Percentiles rank a stretch among this genome's conserved stretches.
phyloP scores from a whole-genome alignment of 306 rosid species.

The Aeschynomene evenia region DNA sequence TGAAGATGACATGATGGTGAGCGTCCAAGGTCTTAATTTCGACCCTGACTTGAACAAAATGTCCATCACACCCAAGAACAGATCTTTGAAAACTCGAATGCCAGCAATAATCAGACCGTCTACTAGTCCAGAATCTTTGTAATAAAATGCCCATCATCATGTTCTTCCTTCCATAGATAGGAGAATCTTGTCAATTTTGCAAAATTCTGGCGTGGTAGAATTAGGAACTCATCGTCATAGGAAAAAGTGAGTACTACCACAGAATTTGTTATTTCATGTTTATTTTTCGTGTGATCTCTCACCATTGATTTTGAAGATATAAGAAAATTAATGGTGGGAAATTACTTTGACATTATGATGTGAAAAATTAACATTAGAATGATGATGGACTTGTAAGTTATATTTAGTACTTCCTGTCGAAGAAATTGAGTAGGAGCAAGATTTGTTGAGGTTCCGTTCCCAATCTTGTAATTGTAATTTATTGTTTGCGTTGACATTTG shows the following conservation, averaged over 20 bases:
- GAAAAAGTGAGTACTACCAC: neutral
- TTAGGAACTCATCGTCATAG: neutral
- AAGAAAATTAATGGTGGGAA: too few species aligned
- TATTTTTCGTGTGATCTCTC: neutral
- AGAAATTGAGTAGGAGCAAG: too few species aligned
- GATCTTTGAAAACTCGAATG: slow-evolving; percentile 37
- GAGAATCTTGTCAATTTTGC: neutral
- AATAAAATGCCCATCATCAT: neutral
- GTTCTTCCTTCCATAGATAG: neutral
- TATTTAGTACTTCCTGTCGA: too few species aligned
- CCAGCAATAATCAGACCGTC: slow-evolving; percentile 66
- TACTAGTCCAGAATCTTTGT: slow-evolving; percentile 53
- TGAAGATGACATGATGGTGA: slow-evolving; percentile 41
- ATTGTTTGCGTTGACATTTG: too few species aligned
- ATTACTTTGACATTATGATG: too few species aligned
- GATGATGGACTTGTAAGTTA: too few species aligned
- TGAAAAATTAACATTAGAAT: too few species aligned
- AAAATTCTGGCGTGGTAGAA: neutral
- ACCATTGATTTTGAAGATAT: too few species aligned
- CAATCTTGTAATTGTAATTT: too few species aligned
- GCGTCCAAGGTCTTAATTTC: slow-evolving; percentile 33
- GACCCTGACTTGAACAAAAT: slow-evolving; percentile 41
- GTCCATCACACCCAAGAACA: slow-evolving; percentile 66
- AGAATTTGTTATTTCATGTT: neutral
- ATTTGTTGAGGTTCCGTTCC: too few species aligned